Evolutionary conservation across 2,329 filamentous ascomycete genomes (phyloP).

Genomic region (Fusarium proliferatum): DNA sequence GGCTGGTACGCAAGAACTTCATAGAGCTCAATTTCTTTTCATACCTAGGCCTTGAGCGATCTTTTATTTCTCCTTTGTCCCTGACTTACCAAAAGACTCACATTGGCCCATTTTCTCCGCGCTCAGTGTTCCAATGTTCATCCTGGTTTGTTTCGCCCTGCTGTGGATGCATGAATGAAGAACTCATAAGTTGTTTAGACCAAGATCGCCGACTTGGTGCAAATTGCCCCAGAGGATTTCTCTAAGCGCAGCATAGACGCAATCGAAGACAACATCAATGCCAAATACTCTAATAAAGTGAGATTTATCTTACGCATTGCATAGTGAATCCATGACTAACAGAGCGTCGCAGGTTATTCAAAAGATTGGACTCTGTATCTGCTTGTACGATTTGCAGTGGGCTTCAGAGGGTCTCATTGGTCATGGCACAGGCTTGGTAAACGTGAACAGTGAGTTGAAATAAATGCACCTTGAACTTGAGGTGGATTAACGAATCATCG

Average conservation of each 20-base stretch:
- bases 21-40: slow-evolving; percentile 1
- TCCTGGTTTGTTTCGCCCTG: slow-evolving; percentile 54
- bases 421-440: slow-evolving; percentile 90
- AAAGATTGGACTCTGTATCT: slow-evolving; percentile 92
- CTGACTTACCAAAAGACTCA: background rate
- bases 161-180: slow-evolving; percentile 16
- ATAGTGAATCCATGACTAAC: slow-evolving; percentile 1
- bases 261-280: slow-evolving; percentile 96
- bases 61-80: background rate
- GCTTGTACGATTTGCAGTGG: slow-evolving; percentile 89
- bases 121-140: slow-evolving; percentile 57
- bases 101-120: no score
- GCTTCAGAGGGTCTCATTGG: slow-evolving; percentile 94
- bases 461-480: background rate
- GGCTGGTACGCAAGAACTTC: background rate
- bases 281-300: slow-evolving; percentile 95
- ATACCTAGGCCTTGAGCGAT: background rate
- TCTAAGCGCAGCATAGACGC: slow-evolving; percentile 83
- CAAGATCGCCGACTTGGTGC: slow-evolving; percentile 92
- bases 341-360: slow-evolving; percentile 75
- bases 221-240: slow-evolving; percentile 91
- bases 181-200: slow-evolving; percentile 66
- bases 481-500: slow-evolving; percentile 5
- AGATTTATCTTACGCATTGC: background rate
- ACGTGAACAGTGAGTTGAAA: slow-evolving; percentile 81